Conservation (phyloP, 306 rosid species). For the Quercus wislizeni region DNA sequence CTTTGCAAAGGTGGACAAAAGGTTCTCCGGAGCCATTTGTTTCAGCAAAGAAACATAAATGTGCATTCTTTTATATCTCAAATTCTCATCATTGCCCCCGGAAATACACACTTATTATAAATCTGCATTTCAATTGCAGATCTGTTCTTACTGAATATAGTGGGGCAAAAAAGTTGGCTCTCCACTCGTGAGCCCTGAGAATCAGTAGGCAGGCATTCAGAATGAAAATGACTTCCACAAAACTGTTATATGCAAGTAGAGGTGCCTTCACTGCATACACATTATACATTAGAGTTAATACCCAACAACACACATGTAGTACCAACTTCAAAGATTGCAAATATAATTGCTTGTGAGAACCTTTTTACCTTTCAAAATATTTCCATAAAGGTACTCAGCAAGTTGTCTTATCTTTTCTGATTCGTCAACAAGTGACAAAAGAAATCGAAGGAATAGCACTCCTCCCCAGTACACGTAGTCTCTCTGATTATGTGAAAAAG, state of each 20-base stretch:
- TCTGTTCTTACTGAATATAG: slow-evolving; percentile 7
- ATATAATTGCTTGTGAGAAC: slow-evolving; percentile 17
- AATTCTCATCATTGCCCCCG: slow-evolving; percentile 74
- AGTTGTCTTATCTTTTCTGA: slow-evolving; percentile 82
- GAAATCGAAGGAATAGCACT: slow-evolving; percentile 87
- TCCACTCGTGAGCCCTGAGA: slow-evolving; percentile 52
- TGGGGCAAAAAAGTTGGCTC: slow-evolving; percentile 54
- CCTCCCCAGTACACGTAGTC: slow-evolving; percentile 98
- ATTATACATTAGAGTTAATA: slow-evolving; percentile 17
- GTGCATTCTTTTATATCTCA: slow-evolving; percentile 82
- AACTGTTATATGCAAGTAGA: slow-evolving; percentile 89
- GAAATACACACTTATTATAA: slow-evolving; percentile 11
- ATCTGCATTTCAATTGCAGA: slow-evolving; percentile 9
- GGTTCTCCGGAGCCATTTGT: slow-evolving; percentile 96
- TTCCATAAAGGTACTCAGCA: slow-evolving; percentile 78
- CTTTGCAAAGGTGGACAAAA: slow-evolving; percentile 90
- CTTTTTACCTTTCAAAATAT: slow-evolving; percentile 76
- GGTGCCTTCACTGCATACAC: slow-evolving; percentile 76
- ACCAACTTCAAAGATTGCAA: slow-evolving; percentile 20
- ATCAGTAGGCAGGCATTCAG: slow-evolving; percentile 69
- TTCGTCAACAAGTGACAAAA: slow-evolving; percentile 87
- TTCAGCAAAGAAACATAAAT: slow-evolving; percentile 81
- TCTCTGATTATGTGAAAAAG: slow-evolving; percentile 23
- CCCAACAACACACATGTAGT: neutral
- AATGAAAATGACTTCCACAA: slow-evolving; percentile 84